phyloP scores from a whole-genome alignment of 2,329 filamentous ascomycete species.

The Karstenula rhodostoma region DNA sequence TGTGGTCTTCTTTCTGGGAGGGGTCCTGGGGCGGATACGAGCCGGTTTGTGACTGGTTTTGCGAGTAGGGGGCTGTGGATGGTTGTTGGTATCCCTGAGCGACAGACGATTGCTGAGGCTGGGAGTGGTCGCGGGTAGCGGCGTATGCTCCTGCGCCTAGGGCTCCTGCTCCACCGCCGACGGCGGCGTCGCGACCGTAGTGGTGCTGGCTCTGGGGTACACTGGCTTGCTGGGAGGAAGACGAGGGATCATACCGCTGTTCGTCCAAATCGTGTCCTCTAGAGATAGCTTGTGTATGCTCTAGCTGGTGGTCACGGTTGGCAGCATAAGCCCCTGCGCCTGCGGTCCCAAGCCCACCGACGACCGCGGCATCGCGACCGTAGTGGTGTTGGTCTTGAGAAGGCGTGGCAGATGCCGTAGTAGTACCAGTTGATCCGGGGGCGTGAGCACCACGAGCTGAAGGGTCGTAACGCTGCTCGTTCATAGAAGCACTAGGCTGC shows the following conservation, averaged over 20 bases:
- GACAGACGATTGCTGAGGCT: slow-evolving; percentile 8
- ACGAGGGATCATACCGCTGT: slow-evolving; percentile 29
- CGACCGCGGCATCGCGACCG: slow-evolving; percentile 34
- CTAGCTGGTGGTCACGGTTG: slow-evolving; percentile 9
- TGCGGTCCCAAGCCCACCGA: slow-evolving; percentile 28
- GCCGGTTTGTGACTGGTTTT: slow-evolving; percentile 1
- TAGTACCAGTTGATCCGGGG: slow-evolving; percentile 2
- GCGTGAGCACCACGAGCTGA: slow-evolving; percentile 26
- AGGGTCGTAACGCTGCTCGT: slow-evolving; percentile 33
- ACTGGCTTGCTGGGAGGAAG: slow-evolving; percentile 3
- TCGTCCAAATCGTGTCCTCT: slow-evolving; percentile 13
- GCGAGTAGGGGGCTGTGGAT: not conserved
- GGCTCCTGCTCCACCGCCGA: slow-evolving; percentile 28
- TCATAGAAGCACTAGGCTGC: slow-evolving; percentile 38
- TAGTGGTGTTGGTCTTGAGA: slow-evolving; percentile 28
- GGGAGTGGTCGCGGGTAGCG: slow-evolving; percentile 12
- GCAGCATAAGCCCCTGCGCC: slow-evolving; percentile 21
- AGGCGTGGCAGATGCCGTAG: slow-evolving; percentile 15
- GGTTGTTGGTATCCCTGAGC: slow-evolving; percentile 12
- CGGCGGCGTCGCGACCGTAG: slow-evolving; percentile 34
- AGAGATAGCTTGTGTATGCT: slow-evolving; percentile 5
- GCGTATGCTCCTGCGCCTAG: slow-evolving; percentile 22
- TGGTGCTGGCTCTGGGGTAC: slow-evolving; percentile 26
- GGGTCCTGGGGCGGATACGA: slow-evolving; percentile 32
- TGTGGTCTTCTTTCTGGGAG: slow-evolving; percentile 29